These are phyloP conservation scores for Phytophthora tubulina DNA, from an alignment of 352 stramenopile genomes.

Conservation along the genomic window DNA sequence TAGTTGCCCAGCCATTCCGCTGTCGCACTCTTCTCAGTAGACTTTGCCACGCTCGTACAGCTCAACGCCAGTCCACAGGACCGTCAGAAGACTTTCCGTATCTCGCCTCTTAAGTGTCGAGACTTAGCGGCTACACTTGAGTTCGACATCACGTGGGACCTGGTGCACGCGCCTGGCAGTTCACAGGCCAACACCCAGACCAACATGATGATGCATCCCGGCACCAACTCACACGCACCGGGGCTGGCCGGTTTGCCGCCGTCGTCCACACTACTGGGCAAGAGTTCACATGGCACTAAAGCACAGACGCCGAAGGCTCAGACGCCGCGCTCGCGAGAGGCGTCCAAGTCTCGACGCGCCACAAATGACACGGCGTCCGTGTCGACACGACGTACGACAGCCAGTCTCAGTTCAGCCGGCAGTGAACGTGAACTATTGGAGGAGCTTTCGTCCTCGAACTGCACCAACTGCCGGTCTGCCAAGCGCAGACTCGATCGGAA, in stretches of 20 bases:
- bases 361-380: constrained; percentile 45
- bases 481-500: constrained; percentile 76
- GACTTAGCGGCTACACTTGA: constrained; percentile 78
- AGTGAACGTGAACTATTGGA: constrained; percentile 62
- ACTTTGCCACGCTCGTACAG: constrained; percentile 80
- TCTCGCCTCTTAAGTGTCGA: constrained; percentile 79
- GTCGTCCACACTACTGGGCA: constrained; percentile 51
- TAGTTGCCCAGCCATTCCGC: constrained; percentile 84
- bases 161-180: constrained; percentile 35
- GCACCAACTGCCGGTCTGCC: constrained; percentile 59
- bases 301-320: constrained; percentile 28
- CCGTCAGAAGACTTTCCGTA: constrained; percentile 61
- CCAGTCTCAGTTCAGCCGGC: constrained; percentile 68
- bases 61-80: constrained; percentile 46
- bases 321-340: constrained; percentile 28
- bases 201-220: constrained; percentile 39
- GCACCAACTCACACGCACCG: constrained; percentile 12
- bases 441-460: constrained; percentile 50
- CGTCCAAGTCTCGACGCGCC: constrained; percentile 25
- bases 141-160: constrained; percentile 82
- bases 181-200: constrained; percentile 19
- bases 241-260: constrained; percentile 45
- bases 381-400: constrained; percentile 61
- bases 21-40: constrained; percentile 77
- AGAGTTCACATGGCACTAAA: constrained; percentile 20